Evolutionary conservation across 805 yeast species (phyloP).

Genomic region (Teunomyces kruisii): DNA sequence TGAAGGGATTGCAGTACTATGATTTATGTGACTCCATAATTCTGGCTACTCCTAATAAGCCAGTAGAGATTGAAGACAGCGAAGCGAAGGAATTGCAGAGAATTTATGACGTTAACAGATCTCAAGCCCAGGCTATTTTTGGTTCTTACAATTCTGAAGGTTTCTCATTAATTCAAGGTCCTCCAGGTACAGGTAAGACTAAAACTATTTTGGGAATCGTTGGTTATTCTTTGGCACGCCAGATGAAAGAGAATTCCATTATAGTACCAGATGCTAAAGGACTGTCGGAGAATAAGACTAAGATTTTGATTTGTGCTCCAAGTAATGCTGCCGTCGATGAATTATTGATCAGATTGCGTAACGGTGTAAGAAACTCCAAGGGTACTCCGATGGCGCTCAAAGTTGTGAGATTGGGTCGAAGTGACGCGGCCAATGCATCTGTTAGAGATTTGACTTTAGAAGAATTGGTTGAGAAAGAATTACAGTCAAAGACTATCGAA

Average conservation of each 20-base stretch:
- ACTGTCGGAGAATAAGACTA: slow-evolving; percentile 25
- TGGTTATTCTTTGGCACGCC: slow-evolving; percentile 63
- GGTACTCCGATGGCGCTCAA: slow-evolving; percentile 59
- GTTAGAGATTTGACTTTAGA: slow-evolving; percentile 85
- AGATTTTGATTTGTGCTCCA: slow-evolving; percentile 92
- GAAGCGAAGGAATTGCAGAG: slow-evolving; percentile 45
- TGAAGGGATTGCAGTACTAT: slow-evolving; percentile 79
- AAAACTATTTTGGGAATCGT: slow-evolving; percentile 92
- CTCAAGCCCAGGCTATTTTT: slow-evolving; percentile 89
- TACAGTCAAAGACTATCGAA: slow-evolving; percentile 38
- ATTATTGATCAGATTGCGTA: slow-evolving; percentile 74
- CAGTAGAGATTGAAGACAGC: slow-evolving; percentile 31
- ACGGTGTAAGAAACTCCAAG: slow-evolving; percentile 60
- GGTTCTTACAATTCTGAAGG: slow-evolving; percentile 70
- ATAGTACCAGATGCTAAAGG: slow-evolving; percentile 22
- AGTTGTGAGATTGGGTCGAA: slow-evolving; percentile 83
- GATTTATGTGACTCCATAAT: slow-evolving; percentile 70
- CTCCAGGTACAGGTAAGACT: slow-evolving; percentile 96
- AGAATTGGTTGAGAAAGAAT: slow-evolving; percentile 70
- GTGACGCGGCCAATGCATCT: slow-evolving; percentile 81
- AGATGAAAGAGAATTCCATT: slow-evolving; percentile 17
- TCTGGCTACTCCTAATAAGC: slow-evolving; percentile 58
- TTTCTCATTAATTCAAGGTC: slow-evolving; percentile 92
- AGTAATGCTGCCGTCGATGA: slow-evolving; percentile 99
- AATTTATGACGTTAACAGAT: slow-evolving; percentile 66